Evolutionary conservation across 2,329 filamentous ascomycete species (phyloP), one percentile per base, ranked within the genome.

Genomic region (Xylaria sp.): DNA sequence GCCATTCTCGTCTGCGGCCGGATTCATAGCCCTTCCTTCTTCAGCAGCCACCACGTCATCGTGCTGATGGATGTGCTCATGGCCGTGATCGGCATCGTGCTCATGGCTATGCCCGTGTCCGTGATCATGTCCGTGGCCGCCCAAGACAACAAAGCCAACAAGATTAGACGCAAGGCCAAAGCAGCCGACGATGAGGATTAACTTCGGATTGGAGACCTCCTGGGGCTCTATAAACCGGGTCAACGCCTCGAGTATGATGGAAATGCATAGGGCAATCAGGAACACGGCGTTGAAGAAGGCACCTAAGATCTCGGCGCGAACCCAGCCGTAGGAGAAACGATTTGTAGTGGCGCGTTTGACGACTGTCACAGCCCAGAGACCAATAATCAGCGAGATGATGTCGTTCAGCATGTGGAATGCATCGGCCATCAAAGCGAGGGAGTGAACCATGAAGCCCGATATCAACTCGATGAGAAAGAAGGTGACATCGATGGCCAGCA

Each of bases 351-450:
- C 92, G 76, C 92, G 90, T 79, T 92, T 92, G 29, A 94, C 93
- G 60, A 97, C 92, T 71, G 91, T 93, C 63, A 99, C 96, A 62
- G 96, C 96, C 95, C 96, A 99, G 48, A 98, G 82, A 72, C 96
- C 96, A 70, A 99, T 95, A 65, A 91, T 87, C 16, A 99, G 85
- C 1, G 96, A 98, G 69, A 99, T 91, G 75, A 99, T 96, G 88
- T 99, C 96, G 84, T 99, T 99, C 69, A 99, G 86, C 96, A 99
- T 99, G 83, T 99, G 96, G 81, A 99, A 99, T 69, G 96, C 94
- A 84, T 99, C 96, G 63, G 96, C 96, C 78, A 97, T 94, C 68
- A 99, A 87, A 44, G 96, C 96, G 74, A 99, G 88, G 21, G 96
- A 98, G 78, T 94, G 91, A 69, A 97, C 93, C 71, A 91, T 84